Percentiles rank a stretch among this genome's conserved stretches.
These are phyloP conservation scores for Tillandsia fasciculata DNA, from an alignment of 176 grass and related monocot genomes.

Conservation along the genomic window DNA sequence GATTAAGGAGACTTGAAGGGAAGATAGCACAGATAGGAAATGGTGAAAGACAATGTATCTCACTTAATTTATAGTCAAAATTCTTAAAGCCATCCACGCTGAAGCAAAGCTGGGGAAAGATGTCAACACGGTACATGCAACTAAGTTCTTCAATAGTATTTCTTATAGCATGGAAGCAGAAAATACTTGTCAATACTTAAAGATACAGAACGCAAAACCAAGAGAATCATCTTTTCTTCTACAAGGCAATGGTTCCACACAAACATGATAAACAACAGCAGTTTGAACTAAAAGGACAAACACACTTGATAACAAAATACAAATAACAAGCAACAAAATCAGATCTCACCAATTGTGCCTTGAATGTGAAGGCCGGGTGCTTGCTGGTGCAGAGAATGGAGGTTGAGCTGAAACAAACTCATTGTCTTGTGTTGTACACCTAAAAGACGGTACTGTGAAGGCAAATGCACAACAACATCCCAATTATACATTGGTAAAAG, in stretches of 20 bases:
- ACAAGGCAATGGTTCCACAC: not conserved
- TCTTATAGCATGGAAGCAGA: not conserved
- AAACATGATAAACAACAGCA: not conserved
- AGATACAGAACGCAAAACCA: not conserved
- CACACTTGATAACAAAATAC: conserved; percentile 7
- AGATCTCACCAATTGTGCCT: conserved; percentile 59
- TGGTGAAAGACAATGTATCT: too few relatives aligned
- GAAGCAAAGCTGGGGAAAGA: too few relatives aligned
- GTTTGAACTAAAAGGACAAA: not conserved
- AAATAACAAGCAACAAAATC: not conserved
- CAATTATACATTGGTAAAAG: not conserved
- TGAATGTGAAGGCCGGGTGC: conserved; percentile 48
- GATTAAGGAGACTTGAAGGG: too few relatives aligned
- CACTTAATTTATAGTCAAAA: too few relatives aligned
- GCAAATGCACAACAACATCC: conserved; percentile 6
- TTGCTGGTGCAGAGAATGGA: conserved; percentile 64
- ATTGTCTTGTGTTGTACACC: conserved; percentile 46
- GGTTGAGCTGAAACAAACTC: conserved; percentile 73
- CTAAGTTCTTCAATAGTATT: too few relatives aligned
- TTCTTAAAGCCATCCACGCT: too few relatives aligned
- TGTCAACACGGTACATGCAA: not conserved
- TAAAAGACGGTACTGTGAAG: conserved; percentile 59
- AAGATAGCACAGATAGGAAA: too few relatives aligned
- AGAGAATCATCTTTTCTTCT: not conserved
- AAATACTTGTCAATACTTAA: not conserved